These are phyloP conservation scores for Davidsoniella neocaledoniae DNA, from an alignment of 2,329 filamentous ascomycete genomes.

Conservation along the genomic window DNA sequence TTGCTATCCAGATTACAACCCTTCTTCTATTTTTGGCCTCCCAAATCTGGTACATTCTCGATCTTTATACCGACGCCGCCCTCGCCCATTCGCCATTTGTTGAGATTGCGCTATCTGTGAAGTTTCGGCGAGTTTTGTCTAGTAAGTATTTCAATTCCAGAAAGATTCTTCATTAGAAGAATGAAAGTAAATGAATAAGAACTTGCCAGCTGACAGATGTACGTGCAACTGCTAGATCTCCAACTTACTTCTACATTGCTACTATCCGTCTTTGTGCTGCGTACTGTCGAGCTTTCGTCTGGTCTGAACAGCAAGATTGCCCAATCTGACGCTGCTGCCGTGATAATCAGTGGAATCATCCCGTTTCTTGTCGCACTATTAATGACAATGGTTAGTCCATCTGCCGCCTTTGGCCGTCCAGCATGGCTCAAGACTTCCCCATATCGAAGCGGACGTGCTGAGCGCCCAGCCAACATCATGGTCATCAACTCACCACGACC, in stretches of 20 bases:
- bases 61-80: constrained; percentile 21
- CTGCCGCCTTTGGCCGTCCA: constrained; percentile 23
- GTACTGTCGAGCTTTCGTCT: constrained; percentile 23
- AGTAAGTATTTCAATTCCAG: constrained; percentile 20
- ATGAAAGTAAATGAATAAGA: too few species aligned
- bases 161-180: not conserved
- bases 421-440: constrained; percentile 25
- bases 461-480: constrained; percentile 5
- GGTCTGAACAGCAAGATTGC: constrained; percentile 22
- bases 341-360: constrained; percentile 25
- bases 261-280: constrained; percentile 25
- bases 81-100: constrained; percentile 23
- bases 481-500: not conserved
- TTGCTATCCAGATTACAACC: constrained; percentile 27
- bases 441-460: constrained; percentile 6
- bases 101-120: constrained; percentile 24
- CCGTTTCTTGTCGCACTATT: constrained; percentile 23
- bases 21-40: constrained; percentile 24
- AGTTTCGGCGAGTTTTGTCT: constrained; percentile 28
- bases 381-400: constrained; percentile 23
- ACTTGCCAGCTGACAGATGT: not conserved
- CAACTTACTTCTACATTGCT: constrained; percentile 23
- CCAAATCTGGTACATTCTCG: constrained; percentile 25
- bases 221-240: constrained; percentile 18
- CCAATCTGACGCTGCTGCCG: constrained; percentile 23